phyloP scores from a whole-genome alignment of 768 basidiomycete species.

The Phylloporus sp. region DNA sequence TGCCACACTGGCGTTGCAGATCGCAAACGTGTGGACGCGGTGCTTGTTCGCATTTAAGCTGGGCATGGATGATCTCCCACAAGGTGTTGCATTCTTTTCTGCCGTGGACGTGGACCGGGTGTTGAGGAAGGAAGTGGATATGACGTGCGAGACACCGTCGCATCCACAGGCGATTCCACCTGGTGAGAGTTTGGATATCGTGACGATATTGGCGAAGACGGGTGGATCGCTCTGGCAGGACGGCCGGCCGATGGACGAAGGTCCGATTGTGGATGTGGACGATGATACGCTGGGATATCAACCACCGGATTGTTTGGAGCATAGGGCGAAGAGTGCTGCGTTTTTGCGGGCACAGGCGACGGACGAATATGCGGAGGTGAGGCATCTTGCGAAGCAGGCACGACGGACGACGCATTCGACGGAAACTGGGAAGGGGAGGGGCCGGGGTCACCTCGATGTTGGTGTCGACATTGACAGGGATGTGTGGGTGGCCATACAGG shows the following conservation, averaged over 20 bases:
- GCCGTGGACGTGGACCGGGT: slow-evolving; percentile 91
- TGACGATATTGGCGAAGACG: slow-evolving; percentile 60
- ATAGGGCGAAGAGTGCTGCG: slow-evolving; percentile 58
- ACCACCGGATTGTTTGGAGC: slow-evolving; percentile 56
- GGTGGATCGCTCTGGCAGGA: slow-evolving; percentile 64
- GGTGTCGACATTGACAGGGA: slow-evolving; percentile 7
- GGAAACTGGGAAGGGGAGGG: neutral
- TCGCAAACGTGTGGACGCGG: slow-evolving; percentile 95
- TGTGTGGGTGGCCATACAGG: slow-evolving; percentile 24
- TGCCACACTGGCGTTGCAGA: slow-evolving; percentile 87
- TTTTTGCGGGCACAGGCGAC: slow-evolving; percentile 81
- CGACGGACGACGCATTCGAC: neutral
- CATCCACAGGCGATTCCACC: slow-evolving; percentile 78
- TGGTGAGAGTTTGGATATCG: slow-evolving; percentile 84
- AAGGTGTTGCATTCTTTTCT: slow-evolving; percentile 95
- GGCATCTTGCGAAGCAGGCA: slow-evolving; percentile 55
- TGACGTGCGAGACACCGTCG: slow-evolving; percentile 93
- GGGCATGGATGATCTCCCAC: slow-evolving; percentile 95
- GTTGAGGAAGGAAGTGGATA: slow-evolving; percentile 92
- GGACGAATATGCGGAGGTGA: slow-evolving; percentile 65
- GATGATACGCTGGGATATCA: slow-evolving; percentile 40
- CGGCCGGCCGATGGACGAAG: slow-evolving; percentile 49
- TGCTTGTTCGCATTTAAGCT: slow-evolving; percentile 85
- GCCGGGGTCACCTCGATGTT: neutral
- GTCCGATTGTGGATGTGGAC: neutral